Percentiles rank a stretch among this genome's conserved stretches.
phyloP scores from a whole-genome alignment of 306 rosid species.

The Cucumis cinereus region DNA sequence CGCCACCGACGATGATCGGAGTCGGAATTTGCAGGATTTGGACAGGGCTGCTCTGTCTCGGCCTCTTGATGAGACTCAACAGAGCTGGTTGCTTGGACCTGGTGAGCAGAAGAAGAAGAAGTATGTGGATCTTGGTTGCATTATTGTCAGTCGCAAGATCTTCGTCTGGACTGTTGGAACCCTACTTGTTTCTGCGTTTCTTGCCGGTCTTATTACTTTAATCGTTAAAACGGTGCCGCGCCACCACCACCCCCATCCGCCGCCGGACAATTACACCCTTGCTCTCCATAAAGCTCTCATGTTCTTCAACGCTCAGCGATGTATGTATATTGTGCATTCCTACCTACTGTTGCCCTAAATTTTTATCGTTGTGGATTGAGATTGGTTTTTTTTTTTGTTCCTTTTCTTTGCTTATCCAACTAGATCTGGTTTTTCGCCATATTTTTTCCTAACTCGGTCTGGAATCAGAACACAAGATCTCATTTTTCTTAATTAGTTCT shows the following conservation, averaged over 20 bases:
- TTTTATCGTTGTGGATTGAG: background rate
- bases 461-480: background rate
- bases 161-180: slow-evolving; percentile 78
- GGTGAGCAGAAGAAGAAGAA: slow-evolving; percentile 97
- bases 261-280: slow-evolving; percentile 85
- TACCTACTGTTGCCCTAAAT: background rate
- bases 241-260: slow-evolving; percentile 42
- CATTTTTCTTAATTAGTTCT: background rate
- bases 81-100: slow-evolving; percentile 93
- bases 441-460: background rate
- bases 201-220: slow-evolving; percentile 64
- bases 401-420: background rate
- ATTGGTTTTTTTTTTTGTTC: background rate
- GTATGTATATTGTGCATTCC: slow-evolving; percentile 22
- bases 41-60: slow-evolving; percentile 88
- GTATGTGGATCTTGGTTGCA: slow-evolving; percentile 91
- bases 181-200: slow-evolving; percentile 37
- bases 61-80: slow-evolving; percentile 89
- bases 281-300: slow-evolving; percentile 92
- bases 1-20: slow-evolving; percentile 89
- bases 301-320: slow-evolving; percentile 92
- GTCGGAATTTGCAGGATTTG: slow-evolving; percentile 71
- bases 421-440: background rate
- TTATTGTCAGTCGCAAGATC: slow-evolving; percentile 92
- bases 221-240: slow-evolving; percentile 85